Percentiles rank a stretch among this genome's conserved stretches.
Evolutionary conservation across 2,329 filamentous ascomycete genomes (phyloP).

Genomic region (Teratosphaeria gauchensis): DNA sequence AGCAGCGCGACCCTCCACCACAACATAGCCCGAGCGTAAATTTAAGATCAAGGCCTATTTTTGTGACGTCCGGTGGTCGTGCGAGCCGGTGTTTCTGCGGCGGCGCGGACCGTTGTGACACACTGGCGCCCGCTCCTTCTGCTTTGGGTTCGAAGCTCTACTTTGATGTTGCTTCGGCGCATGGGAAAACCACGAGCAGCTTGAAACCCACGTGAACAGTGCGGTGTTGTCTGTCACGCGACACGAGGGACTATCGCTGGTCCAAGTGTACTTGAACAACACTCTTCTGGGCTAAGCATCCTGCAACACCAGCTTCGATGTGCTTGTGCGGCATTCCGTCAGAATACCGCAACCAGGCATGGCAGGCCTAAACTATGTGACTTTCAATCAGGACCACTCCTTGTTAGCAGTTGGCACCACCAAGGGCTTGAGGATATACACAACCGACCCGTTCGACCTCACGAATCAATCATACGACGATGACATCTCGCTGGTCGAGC

Average conservation of each 20-base stretch:
- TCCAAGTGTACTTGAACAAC: neutral
- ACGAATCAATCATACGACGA: conserved; percentile 83
- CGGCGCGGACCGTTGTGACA: neutral
- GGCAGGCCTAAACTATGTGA: conserved; percentile 79
- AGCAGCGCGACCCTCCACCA: neutral
- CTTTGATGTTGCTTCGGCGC: neutral
- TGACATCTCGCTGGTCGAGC: conserved; percentile 93
- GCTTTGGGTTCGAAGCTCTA: neutral
- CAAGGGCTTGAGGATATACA: conserved; percentile 91
- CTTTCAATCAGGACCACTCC: conserved; percentile 98
- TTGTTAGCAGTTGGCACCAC: conserved; percentile 91
- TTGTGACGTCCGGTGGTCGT: neutral
- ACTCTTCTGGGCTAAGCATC: neutral
- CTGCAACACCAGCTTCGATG: neutral
- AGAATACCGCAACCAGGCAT: conserved; percentile 9
- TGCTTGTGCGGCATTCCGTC: neutral
- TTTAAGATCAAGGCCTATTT: neutral
- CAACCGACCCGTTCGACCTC: conserved; percentile 90
- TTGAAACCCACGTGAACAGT: neutral
- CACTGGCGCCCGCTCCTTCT: neutral
- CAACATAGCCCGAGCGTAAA: neutral
- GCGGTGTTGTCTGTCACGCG: neutral
- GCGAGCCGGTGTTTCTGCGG: neutral
- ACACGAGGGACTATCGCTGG: no score
- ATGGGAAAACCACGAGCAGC: neutral